Percentiles rank a stretch among this genome's conserved stretches.
Conservation (phyloP, 192 early-diverging fungal species). For the Podila minutissima region DNA sequence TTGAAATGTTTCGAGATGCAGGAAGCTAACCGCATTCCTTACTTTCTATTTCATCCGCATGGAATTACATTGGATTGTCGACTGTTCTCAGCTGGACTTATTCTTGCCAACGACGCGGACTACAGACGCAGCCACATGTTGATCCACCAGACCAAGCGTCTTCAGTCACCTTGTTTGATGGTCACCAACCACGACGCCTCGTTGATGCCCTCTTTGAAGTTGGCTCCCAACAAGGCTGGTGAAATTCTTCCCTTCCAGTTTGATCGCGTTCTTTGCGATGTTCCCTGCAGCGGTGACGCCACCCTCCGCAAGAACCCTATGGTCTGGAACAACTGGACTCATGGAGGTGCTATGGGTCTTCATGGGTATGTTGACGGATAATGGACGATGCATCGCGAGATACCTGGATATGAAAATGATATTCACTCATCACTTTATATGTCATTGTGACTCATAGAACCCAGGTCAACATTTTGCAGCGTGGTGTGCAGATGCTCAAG, state of each 20-base stretch:
- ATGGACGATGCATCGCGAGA: neutral
- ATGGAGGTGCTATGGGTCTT: slow-evolving; percentile 79
- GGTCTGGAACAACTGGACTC: slow-evolving; percentile 91
- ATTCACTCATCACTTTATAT: neutral
- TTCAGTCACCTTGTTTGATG: slow-evolving; percentile 91
- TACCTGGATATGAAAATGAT: neutral
- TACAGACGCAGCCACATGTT: slow-evolving; percentile 92
- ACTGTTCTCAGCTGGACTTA: slow-evolving; percentile 69
- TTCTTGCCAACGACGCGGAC: slow-evolving; percentile 98
- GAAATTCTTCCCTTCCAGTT: slow-evolving; percentile 76
- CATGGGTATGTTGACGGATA: slow-evolving; percentile 63
- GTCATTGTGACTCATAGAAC: slow-evolving; percentile 43
- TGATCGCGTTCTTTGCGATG: slow-evolving; percentile 97
- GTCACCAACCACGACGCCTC: slow-evolving; percentile 97
- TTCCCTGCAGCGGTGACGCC: slow-evolving; percentile 98
- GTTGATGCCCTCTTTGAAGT: slow-evolving; percentile 30
- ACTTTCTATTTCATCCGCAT: neutral
- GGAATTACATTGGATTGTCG: neutral
- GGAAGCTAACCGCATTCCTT: neutral
- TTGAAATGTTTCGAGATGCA: no score
- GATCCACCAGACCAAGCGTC: slow-evolving; percentile 94
- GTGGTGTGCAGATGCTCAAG: slow-evolving; percentile 89
- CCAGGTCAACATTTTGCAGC: slow-evolving; percentile 89
- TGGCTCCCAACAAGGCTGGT: slow-evolving; percentile 39
- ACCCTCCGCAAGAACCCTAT: slow-evolving; percentile 95